Evolutionary conservation across 2,329 filamentous ascomycete species (phyloP).

Genomic region (Monilinia fructigena): DNA sequence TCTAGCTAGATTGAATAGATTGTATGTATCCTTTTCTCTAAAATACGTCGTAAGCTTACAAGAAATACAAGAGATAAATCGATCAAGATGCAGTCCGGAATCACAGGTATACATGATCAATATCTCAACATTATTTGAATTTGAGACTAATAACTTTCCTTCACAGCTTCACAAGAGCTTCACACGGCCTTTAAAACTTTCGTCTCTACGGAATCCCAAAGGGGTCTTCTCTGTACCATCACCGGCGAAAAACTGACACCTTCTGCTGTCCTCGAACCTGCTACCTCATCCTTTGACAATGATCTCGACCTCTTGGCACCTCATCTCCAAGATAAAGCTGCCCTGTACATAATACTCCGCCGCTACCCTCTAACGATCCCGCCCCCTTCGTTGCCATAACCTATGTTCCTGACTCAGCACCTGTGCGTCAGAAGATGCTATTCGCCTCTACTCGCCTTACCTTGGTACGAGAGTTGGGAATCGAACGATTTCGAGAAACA

Average conservation of each 20-base stretch:
- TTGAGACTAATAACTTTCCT: slow-evolving; percentile 14
- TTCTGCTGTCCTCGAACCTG: slow-evolving; percentile 52
- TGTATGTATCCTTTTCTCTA: background rate
- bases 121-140: slow-evolving; percentile 8
- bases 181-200: slow-evolving; percentile 69
- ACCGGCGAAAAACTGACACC: slow-evolving; percentile 66
- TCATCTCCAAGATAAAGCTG: slow-evolving; percentile 63
- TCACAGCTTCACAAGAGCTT: slow-evolving; percentile 72
- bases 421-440: slow-evolving; percentile 82
- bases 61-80: slow-evolving; percentile 14
- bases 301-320: slow-evolving; percentile 63
- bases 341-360: slow-evolving; percentile 74
- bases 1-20: background rate
- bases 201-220: slow-evolving; percentile 58
- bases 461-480: slow-evolving; percentile 72
- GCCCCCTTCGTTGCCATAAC: slow-evolving; percentile 64
- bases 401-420: slow-evolving; percentile 75
- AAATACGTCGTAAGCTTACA: background rate
- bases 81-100: slow-evolving; percentile 71
- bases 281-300: slow-evolving; percentile 56
- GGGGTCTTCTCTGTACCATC: slow-evolving; percentile 72
- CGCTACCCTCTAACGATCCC: slow-evolving; percentile 55
- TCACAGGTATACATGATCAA: slow-evolving; percentile 55
- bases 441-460: slow-evolving; percentile 77
- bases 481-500: slow-evolving; percentile 74